These are phyloP conservation scores for Hanseniaspora jakobsenii DNA, from an alignment of 805 yeast genomes.

Conservation along the genomic window DNA sequence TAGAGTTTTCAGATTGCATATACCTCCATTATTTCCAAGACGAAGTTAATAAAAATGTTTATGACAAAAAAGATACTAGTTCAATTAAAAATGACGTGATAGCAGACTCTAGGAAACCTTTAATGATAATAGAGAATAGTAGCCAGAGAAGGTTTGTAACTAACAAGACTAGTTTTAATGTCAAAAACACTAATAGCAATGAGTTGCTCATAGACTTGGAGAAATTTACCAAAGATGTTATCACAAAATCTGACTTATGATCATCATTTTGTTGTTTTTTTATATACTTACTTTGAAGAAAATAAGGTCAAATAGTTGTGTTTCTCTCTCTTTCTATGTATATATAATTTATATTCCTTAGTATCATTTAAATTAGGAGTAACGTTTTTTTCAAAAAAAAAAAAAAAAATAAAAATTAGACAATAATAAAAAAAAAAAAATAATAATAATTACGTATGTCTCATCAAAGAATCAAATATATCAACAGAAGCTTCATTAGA, in stretches of 20 bases:
- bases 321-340: too few relatives aligned
- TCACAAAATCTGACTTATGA: background rate
- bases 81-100: too few relatives aligned
- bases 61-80: background rate
- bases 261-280: background rate
- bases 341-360: too few relatives aligned
- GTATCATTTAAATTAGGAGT: too few relatives aligned
- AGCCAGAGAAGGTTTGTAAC: constrained; percentile 3
- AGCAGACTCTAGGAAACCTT: too few relatives aligned
- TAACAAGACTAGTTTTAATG: background rate
- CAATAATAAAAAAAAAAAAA: background rate
- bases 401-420: background rate
- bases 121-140: background rate
- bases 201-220: constrained; percentile 2
- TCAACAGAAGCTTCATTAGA: too few relatives aligned
- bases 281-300: too few relatives aligned
- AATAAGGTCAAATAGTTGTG: too few relatives aligned
- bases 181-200: background rate
- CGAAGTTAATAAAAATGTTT: background rate
- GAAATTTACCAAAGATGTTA: background rate
- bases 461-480: too few relatives aligned
- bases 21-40: background rate
- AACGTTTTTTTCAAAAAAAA: background rate
- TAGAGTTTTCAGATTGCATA: constrained; percentile 6
- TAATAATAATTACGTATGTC: too few relatives aligned